These are phyloP conservation scores for Davidsoniella neocaledoniae DNA, from an alignment of 2,329 filamentous ascomycete genomes.

Conservation along the genomic window DNA sequence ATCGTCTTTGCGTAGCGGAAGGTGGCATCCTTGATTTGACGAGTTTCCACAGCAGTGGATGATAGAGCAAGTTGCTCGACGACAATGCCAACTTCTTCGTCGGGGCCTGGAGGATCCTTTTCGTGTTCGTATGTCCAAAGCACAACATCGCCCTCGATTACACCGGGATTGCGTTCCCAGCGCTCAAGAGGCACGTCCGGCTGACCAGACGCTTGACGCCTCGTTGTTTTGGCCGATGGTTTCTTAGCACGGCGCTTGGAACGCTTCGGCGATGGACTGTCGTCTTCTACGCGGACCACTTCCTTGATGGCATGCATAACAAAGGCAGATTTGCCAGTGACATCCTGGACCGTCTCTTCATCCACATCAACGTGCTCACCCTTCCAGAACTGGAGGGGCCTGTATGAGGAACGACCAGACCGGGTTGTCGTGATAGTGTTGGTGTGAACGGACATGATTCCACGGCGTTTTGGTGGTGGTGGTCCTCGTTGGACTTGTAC, in stretches of 20 bases:
- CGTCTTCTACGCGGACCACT: slow-evolving; percentile 57
- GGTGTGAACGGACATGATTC: slow-evolving; percentile 35
- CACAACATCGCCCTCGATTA: slow-evolving; percentile 45
- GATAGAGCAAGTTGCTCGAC: slow-evolving; percentile 41
- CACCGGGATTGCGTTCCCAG: slow-evolving; percentile 54
- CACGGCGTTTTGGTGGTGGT: slow-evolving; percentile 37
- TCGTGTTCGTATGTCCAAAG: slow-evolving; percentile 46
- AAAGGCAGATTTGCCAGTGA: slow-evolving; percentile 18
- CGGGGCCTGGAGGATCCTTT: slow-evolving; percentile 32
- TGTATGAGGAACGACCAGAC: slow-evolving; percentile 61
- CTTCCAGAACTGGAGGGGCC: slow-evolving; percentile 71
- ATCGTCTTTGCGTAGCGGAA: slow-evolving; percentile 86
- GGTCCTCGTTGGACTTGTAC: slow-evolving; percentile 35
- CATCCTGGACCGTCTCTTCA: slow-evolving; percentile 32
- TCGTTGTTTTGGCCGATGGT: not conserved
- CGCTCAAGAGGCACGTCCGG: slow-evolving; percentile 42
- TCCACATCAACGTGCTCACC: slow-evolving; percentile 65
- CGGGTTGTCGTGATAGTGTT: slow-evolving; percentile 44
- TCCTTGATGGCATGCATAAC: slow-evolving; percentile 58
- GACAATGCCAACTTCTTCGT: slow-evolving; percentile 36
- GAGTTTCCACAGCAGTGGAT: slow-evolving; percentile 37
- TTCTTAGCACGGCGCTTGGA: slow-evolving; percentile 16
- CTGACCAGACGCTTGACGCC: slow-evolving; percentile 19
- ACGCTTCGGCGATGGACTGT: slow-evolving; percentile 19
- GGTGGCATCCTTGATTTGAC: slow-evolving; percentile 44